Evolutionary conservation across 2,329 filamentous ascomycete species (phyloP).

Genomic region (Iodosphaeria phyllophila): DNA sequence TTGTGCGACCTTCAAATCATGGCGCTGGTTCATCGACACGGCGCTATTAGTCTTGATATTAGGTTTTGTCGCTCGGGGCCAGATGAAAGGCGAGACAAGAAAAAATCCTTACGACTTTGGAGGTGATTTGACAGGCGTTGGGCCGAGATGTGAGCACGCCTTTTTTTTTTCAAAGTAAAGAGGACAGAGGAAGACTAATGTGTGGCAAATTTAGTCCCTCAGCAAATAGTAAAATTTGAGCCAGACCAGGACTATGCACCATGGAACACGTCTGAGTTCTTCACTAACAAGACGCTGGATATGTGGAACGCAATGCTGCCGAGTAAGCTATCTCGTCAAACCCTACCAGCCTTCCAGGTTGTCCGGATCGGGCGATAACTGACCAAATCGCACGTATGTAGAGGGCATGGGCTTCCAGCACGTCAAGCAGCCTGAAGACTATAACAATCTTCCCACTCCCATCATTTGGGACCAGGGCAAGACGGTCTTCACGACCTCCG

Average conservation of each 20-base stretch:
- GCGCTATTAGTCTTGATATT: conserved; percentile 18
- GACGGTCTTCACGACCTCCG: conserved; percentile 20
- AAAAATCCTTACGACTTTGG: conserved; percentile 16
- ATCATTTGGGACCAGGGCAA: conserved; percentile 13
- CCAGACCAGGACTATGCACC: conserved; percentile 20
- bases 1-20: conserved; percentile 11
- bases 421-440: conserved; percentile 11
- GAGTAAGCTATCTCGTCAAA: conserved; percentile 8
- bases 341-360: not conserved
- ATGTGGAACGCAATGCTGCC: conserved; percentile 22
- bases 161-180: not conserved
- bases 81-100: conserved; percentile 5
- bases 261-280: conserved; percentile 18
- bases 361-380: conserved; percentile 2
- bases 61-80: conserved; percentile 14
- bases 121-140: conserved; percentile 17
- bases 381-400: too few species aligned
- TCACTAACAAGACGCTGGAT: conserved; percentile 15
- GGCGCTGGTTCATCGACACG: conserved; percentile 20
- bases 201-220: conserved; percentile 11
- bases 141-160: conserved; percentile 14
- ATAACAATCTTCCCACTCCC: conserved; percentile 12
- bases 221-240: conserved; percentile 18
- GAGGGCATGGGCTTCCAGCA: conserved; percentile 18
- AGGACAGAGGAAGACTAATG: conserved; percentile 1